Evolutionary conservation across 2,329 filamentous ascomycete genomes (phyloP).

Genomic region (Ceratocystis huliohia): DNA sequence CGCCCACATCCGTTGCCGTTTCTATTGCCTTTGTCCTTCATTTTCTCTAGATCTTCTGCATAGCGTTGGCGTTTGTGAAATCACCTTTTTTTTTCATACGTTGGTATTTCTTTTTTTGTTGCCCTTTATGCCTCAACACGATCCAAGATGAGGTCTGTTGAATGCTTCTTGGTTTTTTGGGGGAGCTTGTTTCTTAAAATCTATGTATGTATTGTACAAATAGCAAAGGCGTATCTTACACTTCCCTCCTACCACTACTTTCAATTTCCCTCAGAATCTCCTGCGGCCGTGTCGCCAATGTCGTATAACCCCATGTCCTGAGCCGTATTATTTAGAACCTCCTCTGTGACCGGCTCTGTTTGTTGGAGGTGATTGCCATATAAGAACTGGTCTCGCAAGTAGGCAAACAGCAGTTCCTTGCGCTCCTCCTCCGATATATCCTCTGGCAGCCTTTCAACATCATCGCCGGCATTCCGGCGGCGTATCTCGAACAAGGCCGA

Average conservation of each 20-base stretch:
- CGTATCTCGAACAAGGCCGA: slow-evolving; percentile 23
- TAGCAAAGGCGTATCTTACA: slow-evolving; percentile 4
- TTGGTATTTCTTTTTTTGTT: slow-evolving; percentile 4
- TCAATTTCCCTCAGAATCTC: slow-evolving; percentile 17
- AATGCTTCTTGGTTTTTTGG: no score
- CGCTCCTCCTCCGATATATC: slow-evolving; percentile 30
- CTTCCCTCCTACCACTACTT: slow-evolving; percentile 2
- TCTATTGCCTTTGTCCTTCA: background rate
- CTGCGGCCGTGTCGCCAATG: slow-evolving; percentile 17
- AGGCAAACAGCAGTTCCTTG: slow-evolving; percentile 33
- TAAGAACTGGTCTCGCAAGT: slow-evolving; percentile 26
- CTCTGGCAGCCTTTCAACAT: slow-evolving; percentile 24
- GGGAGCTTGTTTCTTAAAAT: background rate
- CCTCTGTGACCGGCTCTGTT: slow-evolving; percentile 23
- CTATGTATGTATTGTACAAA: slow-evolving; percentile 15
- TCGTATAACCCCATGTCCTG: slow-evolving; percentile 35
- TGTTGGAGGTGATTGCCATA: slow-evolving; percentile 8
- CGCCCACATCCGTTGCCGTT: background rate
- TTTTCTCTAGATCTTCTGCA: slow-evolving; percentile 25
- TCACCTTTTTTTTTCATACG: background rate
- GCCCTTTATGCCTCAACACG: background rate
- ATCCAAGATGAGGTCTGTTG: background rate
- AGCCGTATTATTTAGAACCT: slow-evolving; percentile 28
- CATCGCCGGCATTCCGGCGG: slow-evolving; percentile 22
- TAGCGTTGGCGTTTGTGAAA: slow-evolving; percentile 33